These are phyloP conservation scores for Cyathus striatus DNA, from an alignment of 768 basidiomycete genomes.

Conservation along the genomic window DNA sequence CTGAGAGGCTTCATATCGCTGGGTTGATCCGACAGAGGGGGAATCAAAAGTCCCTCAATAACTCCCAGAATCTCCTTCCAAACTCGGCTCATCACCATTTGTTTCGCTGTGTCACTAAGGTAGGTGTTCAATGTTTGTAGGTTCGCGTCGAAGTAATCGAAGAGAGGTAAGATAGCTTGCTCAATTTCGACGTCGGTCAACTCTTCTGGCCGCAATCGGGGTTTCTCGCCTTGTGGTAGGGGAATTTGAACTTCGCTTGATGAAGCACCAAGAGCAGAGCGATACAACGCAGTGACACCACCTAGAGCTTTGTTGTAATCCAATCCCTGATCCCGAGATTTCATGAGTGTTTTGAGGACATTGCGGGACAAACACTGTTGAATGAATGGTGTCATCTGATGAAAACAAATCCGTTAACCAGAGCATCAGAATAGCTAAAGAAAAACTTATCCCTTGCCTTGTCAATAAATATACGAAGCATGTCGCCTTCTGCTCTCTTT, in stretches of 20 bases:
- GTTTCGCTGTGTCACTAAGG: slow-evolving; percentile 77
- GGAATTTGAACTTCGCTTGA: slow-evolving; percentile 74
- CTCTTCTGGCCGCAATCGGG: slow-evolving; percentile 72
- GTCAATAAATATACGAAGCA: slow-evolving; percentile 95
- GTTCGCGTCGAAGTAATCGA: slow-evolving; percentile 96
- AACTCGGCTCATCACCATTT: slow-evolving; percentile 86
- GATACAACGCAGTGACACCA: slow-evolving; percentile 75
- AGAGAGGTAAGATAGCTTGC: slow-evolving; percentile 82
- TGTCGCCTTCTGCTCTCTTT: slow-evolving; percentile 90
- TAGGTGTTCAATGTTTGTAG: slow-evolving; percentile 87
- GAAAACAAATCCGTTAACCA: neutral
- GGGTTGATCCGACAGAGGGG: slow-evolving; percentile 77
- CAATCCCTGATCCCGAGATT: slow-evolving; percentile 47
- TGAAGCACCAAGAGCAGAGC: slow-evolving; percentile 66
- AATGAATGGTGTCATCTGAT: slow-evolving; percentile 93
- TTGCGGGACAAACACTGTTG: slow-evolving; percentile 77
- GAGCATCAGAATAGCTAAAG: neutral
- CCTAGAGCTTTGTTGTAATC: slow-evolving; percentile 91
- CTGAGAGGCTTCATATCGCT: slow-evolving; percentile 90
- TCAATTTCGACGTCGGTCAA: slow-evolving; percentile 94
- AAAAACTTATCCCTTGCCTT: slow-evolving; percentile 53
- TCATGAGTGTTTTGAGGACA: slow-evolving; percentile 75
- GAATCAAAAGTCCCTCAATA: slow-evolving; percentile 85
- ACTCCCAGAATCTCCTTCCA: slow-evolving; percentile 95
- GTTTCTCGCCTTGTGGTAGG: slow-evolving; percentile 68